phyloP scores from a whole-genome alignment of 371 early-diverging fungal species.

The Syncephalastrum monosporum region DNA sequence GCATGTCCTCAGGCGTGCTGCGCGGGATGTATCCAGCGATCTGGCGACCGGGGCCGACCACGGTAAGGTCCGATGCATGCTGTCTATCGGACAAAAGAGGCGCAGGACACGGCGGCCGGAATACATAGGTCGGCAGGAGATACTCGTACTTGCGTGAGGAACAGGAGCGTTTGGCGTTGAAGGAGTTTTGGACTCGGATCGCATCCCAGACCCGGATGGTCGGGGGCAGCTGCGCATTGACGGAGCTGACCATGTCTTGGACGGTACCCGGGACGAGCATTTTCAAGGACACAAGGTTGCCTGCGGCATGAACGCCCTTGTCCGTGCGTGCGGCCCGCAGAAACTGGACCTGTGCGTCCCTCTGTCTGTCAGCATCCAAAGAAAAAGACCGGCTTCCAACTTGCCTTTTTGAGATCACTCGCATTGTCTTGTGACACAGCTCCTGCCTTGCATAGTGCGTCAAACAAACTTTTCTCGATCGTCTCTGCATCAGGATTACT shows the following conservation, averaged over 20 bases:
- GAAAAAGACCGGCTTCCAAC: constrained; percentile 8
- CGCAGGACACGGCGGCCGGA: constrained; percentile 43
- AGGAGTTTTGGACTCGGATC: constrained; percentile 76
- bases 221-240: constrained; percentile 76
- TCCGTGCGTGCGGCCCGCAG: constrained; percentile 98
- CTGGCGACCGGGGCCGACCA: too few relatives aligned
- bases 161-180: constrained; percentile 91
- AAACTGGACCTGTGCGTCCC: constrained; percentile 59
- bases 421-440: constrained; percentile 83
- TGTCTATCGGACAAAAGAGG: too few relatives aligned
- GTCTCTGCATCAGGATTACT: constrained; percentile 75
- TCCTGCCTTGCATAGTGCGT: constrained; percentile 70
- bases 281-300: constrained; percentile 93
- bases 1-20: constrained; percentile 57
- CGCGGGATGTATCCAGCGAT: constrained; percentile 14
- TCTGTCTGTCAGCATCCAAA: constrained; percentile 2
- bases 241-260: constrained; percentile 62
- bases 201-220: constrained; percentile 88
- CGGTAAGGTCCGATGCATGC: too few relatives aligned
- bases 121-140: constrained; percentile 92
- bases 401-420: constrained; percentile 74
- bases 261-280: constrained; percentile 69
- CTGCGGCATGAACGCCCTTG: constrained; percentile 99
- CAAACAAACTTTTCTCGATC: constrained; percentile 81
- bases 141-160: constrained; percentile 98